These are phyloP conservation scores for Xylariaceae sp. DNA, from an alignment of 2,329 filamentous ascomycete genomes.

Conservation along the genomic window DNA sequence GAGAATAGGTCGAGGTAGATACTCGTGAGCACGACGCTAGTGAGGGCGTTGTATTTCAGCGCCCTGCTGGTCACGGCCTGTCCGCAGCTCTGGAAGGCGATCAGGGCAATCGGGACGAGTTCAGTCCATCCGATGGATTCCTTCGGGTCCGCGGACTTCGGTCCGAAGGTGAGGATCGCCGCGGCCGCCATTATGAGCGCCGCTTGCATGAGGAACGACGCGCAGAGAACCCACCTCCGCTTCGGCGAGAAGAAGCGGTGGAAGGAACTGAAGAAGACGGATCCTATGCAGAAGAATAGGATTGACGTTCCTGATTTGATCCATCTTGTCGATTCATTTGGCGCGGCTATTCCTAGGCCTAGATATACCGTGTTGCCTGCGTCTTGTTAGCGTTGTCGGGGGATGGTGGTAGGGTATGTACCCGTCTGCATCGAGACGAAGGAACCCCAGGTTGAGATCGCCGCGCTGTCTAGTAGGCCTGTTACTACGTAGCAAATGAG, in stretches of 20 bases:
- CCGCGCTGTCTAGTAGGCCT: slow-evolving; percentile 70
- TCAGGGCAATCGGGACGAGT: slow-evolving; percentile 61
- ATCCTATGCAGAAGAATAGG: slow-evolving; percentile 65
- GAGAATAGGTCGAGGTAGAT: slow-evolving; percentile 78
- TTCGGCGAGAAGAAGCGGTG: slow-evolving; percentile 60
- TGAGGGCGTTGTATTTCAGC: slow-evolving; percentile 65
- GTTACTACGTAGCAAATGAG: slow-evolving; percentile 73
- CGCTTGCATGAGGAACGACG: slow-evolving; percentile 53
- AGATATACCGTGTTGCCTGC: slow-evolving; percentile 73
- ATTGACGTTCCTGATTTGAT: slow-evolving; percentile 70
- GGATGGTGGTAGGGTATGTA: slow-evolving; percentile 31
- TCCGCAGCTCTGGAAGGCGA: slow-evolving; percentile 73
- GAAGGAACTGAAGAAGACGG: slow-evolving; percentile 65
- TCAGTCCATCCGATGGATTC: slow-evolving; percentile 55
- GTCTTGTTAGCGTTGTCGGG: slow-evolving; percentile 4
- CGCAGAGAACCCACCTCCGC: slow-evolving; percentile 61
- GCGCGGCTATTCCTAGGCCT: slow-evolving; percentile 65
- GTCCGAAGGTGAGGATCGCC: slow-evolving; percentile 47
- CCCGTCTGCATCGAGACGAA: slow-evolving; percentile 85
- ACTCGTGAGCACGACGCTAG: slow-evolving; percentile 75
- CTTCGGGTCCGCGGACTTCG: slow-evolving; percentile 35
- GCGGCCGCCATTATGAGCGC: slow-evolving; percentile 50
- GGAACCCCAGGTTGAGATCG: slow-evolving; percentile 71
- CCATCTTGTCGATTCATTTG: slow-evolving; percentile 55
- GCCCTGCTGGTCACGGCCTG: slow-evolving; percentile 72